phyloP scores from a whole-genome alignment of 2,329 filamentous ascomycete species.

The Pseudocercospora vitis region DNA sequence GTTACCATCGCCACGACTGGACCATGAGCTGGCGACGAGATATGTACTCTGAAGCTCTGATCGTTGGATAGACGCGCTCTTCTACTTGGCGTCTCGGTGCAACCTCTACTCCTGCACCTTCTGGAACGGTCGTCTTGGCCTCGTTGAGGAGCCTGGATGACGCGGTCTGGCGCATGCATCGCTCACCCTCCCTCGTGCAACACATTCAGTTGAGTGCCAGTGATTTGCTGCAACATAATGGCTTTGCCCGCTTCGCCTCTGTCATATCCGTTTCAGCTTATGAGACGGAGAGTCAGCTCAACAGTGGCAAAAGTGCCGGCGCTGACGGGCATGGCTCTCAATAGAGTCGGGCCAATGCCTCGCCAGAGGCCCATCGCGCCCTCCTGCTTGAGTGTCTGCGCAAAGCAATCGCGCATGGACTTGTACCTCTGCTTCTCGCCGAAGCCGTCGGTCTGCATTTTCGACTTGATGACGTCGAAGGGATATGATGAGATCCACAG shows the following conservation, averaged over 20 bases:
- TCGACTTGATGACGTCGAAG: slow-evolving; percentile 97
- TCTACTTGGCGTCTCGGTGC: no score
- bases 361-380: slow-evolving; percentile 89
- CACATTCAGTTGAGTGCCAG: no score
- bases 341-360: slow-evolving; percentile 82
- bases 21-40: no score
- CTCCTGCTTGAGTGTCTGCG: slow-evolving; percentile 74
- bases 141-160: no score
- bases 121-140: no score
- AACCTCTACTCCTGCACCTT: no score
- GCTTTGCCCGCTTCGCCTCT: neutral
- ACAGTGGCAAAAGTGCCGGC: slow-evolving; percentile 92
- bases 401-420: slow-evolving; percentile 86
- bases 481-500: slow-evolving; percentile 94
- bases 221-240: no score
- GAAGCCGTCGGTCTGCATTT: slow-evolving; percentile 98
- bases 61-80: no score
- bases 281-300: slow-evolving; percentile 42
- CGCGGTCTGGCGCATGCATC: no score
- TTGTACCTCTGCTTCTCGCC: slow-evolving; percentile 69
- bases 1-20: no score
- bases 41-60: no score
- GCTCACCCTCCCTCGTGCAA: no score
- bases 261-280: slow-evolving; percentile 30
- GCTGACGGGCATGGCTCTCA: slow-evolving; percentile 95